A percentile compares a stretch with the other conserved stretches of the same genome.
phyloP scores from a whole-genome alignment of 2,329 filamentous ascomycete genomes.

The Rhynchosporium secalis region DNA sequence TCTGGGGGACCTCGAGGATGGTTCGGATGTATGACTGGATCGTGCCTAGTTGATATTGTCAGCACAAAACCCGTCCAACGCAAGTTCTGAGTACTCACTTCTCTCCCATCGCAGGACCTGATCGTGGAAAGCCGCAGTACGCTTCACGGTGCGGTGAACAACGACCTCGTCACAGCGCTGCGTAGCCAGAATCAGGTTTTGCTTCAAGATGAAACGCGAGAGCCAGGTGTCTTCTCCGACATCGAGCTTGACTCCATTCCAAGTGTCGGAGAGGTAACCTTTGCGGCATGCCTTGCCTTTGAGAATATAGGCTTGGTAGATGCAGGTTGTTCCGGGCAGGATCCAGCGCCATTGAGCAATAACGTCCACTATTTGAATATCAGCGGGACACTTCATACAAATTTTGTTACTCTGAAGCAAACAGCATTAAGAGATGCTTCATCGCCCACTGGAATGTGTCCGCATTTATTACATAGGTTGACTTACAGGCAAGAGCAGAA shows the following conservation, averaged over 20 bases:
- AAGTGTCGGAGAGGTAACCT: constrained; percentile 5
- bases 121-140: background rate
- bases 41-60: background rate
- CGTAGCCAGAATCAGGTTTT: background rate
- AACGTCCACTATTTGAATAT: constrained; percentile 5
- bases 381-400: background rate
- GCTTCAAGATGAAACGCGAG: constrained; percentile 8
- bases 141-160: constrained; percentile 3
- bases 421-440: too few relatives aligned
- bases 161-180: constrained; percentile 3
- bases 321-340: background rate
- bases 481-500: background rate
- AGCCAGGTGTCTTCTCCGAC: constrained; percentile 13
- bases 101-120: constrained; percentile 15
- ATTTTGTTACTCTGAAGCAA: background rate
- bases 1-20: background rate
- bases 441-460: too few relatives aligned
- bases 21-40: constrained; percentile 11
- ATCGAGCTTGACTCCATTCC: constrained; percentile 5
- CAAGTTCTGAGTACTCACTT: background rate
- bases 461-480: too few relatives aligned
- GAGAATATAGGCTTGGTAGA: background rate
- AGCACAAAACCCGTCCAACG: background rate
- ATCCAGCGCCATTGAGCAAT: constrained; percentile 12
- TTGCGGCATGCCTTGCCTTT: background rate